These are phyloP conservation scores for Pseudopyrenochaeta lycopersici DNA, from an alignment of 2,329 filamentous ascomycete genomes.

Conservation along the genomic window DNA sequence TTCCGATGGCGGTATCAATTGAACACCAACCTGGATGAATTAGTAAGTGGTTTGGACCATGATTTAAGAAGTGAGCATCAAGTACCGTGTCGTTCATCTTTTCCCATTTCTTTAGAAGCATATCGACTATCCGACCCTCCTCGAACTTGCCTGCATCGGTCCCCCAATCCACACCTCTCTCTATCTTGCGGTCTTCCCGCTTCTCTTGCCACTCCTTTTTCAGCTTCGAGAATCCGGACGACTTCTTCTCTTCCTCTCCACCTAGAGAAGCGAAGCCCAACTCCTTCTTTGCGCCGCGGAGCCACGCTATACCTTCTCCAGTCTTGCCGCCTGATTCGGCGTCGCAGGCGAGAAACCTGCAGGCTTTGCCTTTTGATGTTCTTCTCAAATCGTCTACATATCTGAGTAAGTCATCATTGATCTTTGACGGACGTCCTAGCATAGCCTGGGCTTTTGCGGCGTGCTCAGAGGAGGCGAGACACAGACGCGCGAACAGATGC, in stretches of 20 bases:
- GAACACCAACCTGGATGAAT: constrained; percentile 74
- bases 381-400: constrained; percentile 80
- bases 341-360: constrained; percentile 89
- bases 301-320: constrained; percentile 87
- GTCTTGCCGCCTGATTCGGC: constrained; percentile 83
- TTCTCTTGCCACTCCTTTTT: constrained; percentile 80
- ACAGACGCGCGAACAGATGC: constrained; percentile 86
- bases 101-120: constrained; percentile 88
- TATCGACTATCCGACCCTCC: constrained; percentile 84
- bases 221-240: constrained; percentile 68
- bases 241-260: constrained; percentile 54
- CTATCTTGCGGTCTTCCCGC: constrained; percentile 80
- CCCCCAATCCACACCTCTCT: constrained; percentile 77
- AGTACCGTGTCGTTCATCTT: constrained; percentile 91
- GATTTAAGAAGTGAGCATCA: constrained; percentile 13
- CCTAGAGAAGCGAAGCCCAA: constrained; percentile 67
- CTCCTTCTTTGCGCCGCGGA: constrained; percentile 78
- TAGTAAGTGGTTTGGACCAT: constrained; percentile 1
- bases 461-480: constrained; percentile 87
- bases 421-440: constrained; percentile 53
- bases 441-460: constrained; percentile 74
- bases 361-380: constrained; percentile 83
- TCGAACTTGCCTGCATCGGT: constrained; percentile 85
- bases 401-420: constrained; percentile 72
- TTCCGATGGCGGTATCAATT: constrained; percentile 75